Percentiles rank a stretch among this genome's conserved stretches.
These are phyloP conservation scores for Detonula confervacea DNA, from an alignment of 352 stramenopile genomes.

Conservation along the genomic window DNA sequence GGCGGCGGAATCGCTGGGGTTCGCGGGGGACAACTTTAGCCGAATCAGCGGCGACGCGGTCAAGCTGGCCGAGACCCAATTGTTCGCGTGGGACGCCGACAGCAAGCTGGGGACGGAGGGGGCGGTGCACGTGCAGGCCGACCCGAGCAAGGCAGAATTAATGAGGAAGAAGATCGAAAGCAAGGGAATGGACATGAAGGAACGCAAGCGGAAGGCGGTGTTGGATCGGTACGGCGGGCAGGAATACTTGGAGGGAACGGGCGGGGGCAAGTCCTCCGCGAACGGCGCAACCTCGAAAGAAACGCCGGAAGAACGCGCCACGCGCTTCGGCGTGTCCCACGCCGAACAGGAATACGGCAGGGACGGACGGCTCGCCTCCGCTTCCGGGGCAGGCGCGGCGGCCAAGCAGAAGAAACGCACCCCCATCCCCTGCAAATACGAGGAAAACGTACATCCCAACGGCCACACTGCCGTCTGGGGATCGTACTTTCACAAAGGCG, in stretches of 20 bases:
- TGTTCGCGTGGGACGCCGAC: conserved; percentile 95
- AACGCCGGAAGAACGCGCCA: conserved; percentile 61
- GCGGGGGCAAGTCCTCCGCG: conserved; percentile 64
- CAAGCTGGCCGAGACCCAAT: conserved; percentile 92
- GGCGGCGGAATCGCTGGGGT: conserved; percentile 92
- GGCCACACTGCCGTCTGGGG: conserved; percentile 98
- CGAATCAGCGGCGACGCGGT: conserved; percentile 91
- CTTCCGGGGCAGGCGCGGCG: conserved; percentile 26
- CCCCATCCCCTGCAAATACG: conserved; percentile 94
- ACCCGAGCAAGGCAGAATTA: conserved; percentile 95
- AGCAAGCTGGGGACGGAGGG: conserved; percentile 86
- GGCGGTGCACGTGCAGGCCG: conserved; percentile 94
- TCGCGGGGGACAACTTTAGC: conserved; percentile 96
- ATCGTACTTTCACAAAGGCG: conserved; percentile 95
- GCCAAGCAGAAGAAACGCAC: conserved; percentile 53
- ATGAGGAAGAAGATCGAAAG: conserved; percentile 92
- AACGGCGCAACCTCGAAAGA: conserved; percentile 16
- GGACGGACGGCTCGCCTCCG: conserved; percentile 88
- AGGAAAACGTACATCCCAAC: conserved; percentile 95
- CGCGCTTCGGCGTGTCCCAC: conserved; percentile 76
- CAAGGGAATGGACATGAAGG: conserved; percentile 84
- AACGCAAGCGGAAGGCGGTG: conserved; percentile 85
- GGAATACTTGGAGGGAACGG: conserved; percentile 89
- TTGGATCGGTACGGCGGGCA: conserved; percentile 97
- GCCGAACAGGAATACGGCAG: conserved; percentile 86